Conservation (phyloP, 768 basidiomycete species). For the Lentinula sp. region DNA sequence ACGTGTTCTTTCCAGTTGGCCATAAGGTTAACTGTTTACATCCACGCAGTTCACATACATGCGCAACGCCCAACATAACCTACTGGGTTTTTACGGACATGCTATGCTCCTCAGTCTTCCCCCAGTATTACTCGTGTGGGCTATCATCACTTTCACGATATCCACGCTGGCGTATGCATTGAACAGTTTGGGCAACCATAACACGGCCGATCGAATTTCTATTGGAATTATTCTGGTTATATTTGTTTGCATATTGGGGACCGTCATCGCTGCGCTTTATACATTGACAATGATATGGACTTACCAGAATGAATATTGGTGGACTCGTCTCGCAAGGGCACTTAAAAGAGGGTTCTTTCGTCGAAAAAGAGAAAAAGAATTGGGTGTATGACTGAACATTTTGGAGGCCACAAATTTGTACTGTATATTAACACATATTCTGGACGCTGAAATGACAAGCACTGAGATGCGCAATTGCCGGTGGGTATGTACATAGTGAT, state of each 20-base stretch:
- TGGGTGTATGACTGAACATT: not conserved
- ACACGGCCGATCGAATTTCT: slow-evolving; percentile 20
- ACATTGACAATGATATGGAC: slow-evolving; percentile 48
- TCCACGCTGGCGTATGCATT: slow-evolving; percentile 40
- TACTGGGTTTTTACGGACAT: slow-evolving; percentile 41
- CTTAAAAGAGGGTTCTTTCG: not conserved
- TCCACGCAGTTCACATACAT: slow-evolving; percentile 43
- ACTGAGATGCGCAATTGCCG: too few relatives aligned
- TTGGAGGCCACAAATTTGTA: too few relatives aligned
- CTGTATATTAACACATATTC: too few relatives aligned
- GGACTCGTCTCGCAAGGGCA: not conserved
- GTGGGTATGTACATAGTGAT: not conserved
- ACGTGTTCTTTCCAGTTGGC: slow-evolving; percentile 7
- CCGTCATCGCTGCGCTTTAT: slow-evolving; percentile 35
- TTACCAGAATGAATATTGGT: slow-evolving; percentile 20
- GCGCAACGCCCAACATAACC: slow-evolving; percentile 40
- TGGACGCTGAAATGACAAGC: too few relatives aligned
- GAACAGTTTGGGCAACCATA: slow-evolving; percentile 23
- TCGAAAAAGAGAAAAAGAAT: not conserved
- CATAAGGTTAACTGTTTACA: not conserved
- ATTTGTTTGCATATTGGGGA: slow-evolving; percentile 32
- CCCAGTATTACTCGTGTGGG: slow-evolving; percentile 50
- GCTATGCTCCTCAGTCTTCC: slow-evolving; percentile 48
- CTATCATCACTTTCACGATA: slow-evolving; percentile 40
- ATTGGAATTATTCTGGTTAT: slow-evolving; percentile 35